Evolutionary conservation across 805 yeast species (phyloP), one percentile per base, ranked within the genome.

Genomic region (Isabelozyma pseudorhagii): DNA sequence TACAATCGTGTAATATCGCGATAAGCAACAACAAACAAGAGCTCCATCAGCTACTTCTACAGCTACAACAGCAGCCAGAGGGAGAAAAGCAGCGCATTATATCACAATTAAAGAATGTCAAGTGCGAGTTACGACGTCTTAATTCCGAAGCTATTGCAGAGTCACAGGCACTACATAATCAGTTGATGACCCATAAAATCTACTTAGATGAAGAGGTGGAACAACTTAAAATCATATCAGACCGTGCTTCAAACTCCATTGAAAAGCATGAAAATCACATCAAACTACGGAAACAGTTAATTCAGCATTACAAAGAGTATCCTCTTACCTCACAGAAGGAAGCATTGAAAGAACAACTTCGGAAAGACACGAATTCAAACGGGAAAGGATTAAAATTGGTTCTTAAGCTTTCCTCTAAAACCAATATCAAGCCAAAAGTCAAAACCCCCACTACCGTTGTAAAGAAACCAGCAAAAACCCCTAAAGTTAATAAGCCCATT

Each of bases 311-410:
- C 51, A 52, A 55, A 14, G 56, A 61, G 38, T 51, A 68, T 45
- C 78, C 78, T 2, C 58, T 73, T 36, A 49, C 52, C 4, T 72
- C 77, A 7, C 77, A 71, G 49, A 59, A 54, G 14, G 77, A 72
- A 49, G 76, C 77, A 2, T 56, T 69, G 36, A 53, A 66, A 41
- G 72, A 67, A 50, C 71, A 66, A 43, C 49, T 51, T 21, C 38
- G 47, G 31, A 46, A 39, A 38, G 51, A 48, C 44, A 40, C 48
- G 14, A 38, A 44, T 21, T 15, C 27, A 13, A 45, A 31, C 17
- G 48, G 50, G 25, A 29, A 49, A 5, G 61, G 60, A 1, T 31
- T 55, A 27, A 58, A 53, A 44, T 42, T 58, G n/a, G 49, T 58
- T 2, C 49, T 57, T 10, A 58, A 58, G 40, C 42, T 48, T 17